These are phyloP conservation scores for Petunia secreta DNA, from an alignment of 257 asterid species.

Conservation along the genomic window DNA sequence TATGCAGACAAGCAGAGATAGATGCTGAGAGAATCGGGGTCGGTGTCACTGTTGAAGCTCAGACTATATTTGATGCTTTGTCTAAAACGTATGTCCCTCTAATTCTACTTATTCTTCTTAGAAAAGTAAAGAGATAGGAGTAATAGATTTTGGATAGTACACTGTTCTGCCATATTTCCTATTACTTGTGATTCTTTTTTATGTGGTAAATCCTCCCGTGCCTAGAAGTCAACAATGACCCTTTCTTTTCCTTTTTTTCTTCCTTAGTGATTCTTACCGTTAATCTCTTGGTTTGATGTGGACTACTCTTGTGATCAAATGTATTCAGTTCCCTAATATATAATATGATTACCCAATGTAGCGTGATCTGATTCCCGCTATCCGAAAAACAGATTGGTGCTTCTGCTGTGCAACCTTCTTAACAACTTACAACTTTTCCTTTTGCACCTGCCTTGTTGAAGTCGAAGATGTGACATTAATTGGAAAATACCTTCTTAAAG, in stretches of 20 bases:
- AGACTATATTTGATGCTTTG: constrained; percentile 84
- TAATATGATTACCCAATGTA: background rate
- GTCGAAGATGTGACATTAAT: background rate
- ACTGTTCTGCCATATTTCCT: background rate
- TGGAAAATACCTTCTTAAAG: background rate
- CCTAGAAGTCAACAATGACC: background rate
- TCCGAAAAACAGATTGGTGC: too few species aligned
- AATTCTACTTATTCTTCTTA: background rate
- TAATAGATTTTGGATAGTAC: background rate
- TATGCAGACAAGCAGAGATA: constrained; percentile 81
- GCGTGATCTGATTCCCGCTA: background rate
- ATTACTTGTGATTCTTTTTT: background rate
- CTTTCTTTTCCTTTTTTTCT: background rate
- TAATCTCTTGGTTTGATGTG: background rate
- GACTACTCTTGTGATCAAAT: background rate
- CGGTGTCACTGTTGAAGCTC: constrained; percentile 94
- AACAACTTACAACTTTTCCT: background rate
- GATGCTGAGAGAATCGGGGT: constrained; percentile 96
- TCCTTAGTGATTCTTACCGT: background rate
- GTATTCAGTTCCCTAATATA: background rate
- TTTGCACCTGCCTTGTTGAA: background rate
- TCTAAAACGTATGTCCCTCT: constrained; percentile 75
- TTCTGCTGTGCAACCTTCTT: background rate
- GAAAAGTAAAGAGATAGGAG: background rate
- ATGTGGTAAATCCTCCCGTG: background rate